Evolutionary conservation across 495 filamentous ascomycete genomes (phyloP).

Genomic region (Schizothecium vesticola): DNA sequence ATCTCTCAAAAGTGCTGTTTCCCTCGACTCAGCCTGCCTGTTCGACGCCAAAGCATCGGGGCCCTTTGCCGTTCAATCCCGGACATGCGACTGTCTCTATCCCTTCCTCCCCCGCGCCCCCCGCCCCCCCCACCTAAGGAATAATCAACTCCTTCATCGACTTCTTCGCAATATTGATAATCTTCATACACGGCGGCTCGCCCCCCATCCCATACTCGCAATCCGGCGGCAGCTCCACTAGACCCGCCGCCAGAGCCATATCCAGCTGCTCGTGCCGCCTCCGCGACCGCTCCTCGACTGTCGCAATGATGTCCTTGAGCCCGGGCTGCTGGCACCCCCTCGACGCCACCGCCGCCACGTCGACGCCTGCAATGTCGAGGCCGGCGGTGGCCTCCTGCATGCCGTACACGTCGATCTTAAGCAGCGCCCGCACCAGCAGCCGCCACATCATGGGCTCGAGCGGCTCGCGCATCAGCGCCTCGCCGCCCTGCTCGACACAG

Average conservation of each 20-base stretch:
- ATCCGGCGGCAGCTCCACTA: slow-evolving; percentile 10
- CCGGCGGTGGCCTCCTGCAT: slow-evolving; percentile 15
- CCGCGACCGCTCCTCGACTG: slow-evolving; percentile 44
- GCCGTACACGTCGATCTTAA: slow-evolving; percentile 51
- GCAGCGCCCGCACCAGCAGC: slow-evolving; percentile 43
- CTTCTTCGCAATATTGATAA: slow-evolving; percentile 46
- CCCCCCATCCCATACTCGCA: slow-evolving; percentile 16
- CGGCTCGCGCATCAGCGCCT: slow-evolving; percentile 21
- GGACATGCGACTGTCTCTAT: too few species aligned
- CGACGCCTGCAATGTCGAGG: neutral
- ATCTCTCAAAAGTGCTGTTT: neutral
- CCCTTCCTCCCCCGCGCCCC: neutral
- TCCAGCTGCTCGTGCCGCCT: slow-evolving; percentile 38
- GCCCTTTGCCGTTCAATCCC: neutral
- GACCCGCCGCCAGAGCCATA: slow-evolving; percentile 26
- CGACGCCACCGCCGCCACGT: neutral
- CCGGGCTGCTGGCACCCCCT: slow-evolving; percentile 22
- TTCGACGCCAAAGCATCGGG: neutral
- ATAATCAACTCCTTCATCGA: slow-evolving; percentile 45
- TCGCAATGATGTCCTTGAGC: slow-evolving; percentile 44
- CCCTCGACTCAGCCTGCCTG: neutral
- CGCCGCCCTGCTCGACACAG: slow-evolving; percentile 18
- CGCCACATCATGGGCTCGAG: slow-evolving; percentile 49
- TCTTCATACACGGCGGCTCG: slow-evolving; percentile 38
- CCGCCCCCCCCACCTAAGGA: slow-evolving; percentile 25